Base-by-base conservation (phyloP, 495 filamentous ascomycete genomes). In the Podospora fimiseda region DNA sequence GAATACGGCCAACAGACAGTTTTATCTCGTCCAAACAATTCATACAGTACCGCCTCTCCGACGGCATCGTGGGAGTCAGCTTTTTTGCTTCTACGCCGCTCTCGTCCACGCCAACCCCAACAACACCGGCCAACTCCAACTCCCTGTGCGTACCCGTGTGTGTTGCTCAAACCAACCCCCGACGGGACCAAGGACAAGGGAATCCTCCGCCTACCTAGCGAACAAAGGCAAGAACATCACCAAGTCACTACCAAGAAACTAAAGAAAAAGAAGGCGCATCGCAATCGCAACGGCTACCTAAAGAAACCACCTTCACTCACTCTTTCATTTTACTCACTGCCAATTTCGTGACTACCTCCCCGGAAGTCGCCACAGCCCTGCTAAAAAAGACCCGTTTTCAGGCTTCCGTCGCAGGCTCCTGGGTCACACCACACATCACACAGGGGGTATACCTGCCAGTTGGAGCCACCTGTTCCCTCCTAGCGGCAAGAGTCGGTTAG, bases 391-490 rank as follows among this genome's bases (percentile, higher is more conserved):
- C 52, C 63, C 63, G 57, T 71, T 70, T 72, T 57, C 70, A 66
- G 70, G 67, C 62, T 64, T 60, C 64, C 58, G 59, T 60, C 51
- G 40, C 36, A 48, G 49, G 39, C 49, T 45, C 52, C 44, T 22
- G 23, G 44, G 63, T 68, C 65, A 65, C 57, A 63, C 66, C 63
- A 62, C 66, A 47, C 48, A 43, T 37, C 43, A 30, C 49, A 30
- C 48, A 51, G 48, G 54, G n/a, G 47, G 41, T 43, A 53, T 45
- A 41, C 54, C 48, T 66, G 66, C 62, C 70, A 71, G 65, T 68
- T 72, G 72, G 67, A 66, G 67, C 69, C 70, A 74, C 71, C 70
- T 72, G 69, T 63, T 67, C 62, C 59, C 46, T 43, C 51, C 55
- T 57, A 61, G 63, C 70, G 66, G 67, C 70, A 71, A 70, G 59